Evolutionary conservation across 345 rosid species (phyloP).

Genomic region (Ceriops zippeliana): DNA sequence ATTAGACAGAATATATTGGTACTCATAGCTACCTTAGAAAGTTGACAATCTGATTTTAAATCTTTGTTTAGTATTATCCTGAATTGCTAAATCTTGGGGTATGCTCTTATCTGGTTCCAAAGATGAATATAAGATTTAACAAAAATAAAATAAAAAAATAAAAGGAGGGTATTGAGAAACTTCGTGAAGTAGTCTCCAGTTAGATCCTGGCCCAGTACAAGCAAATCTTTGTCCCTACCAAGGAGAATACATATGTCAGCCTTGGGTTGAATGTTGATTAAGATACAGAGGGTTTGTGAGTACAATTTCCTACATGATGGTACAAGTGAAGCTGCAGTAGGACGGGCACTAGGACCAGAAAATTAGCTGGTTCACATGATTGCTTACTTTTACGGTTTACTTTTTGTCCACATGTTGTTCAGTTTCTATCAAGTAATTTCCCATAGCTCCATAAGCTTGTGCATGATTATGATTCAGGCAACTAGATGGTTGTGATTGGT

Average conservation of each 20-base stretch:
- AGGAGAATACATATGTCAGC: background rate
- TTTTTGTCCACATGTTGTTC: constrained; percentile 4
- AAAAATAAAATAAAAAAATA: no score
- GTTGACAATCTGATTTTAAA: no score
- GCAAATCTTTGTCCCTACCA: background rate
- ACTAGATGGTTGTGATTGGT: background rate
- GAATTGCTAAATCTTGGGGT: no score
- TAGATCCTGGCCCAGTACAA: no score
- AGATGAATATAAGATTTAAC: no score
- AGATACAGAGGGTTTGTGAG: background rate
- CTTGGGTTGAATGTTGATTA: background rate
- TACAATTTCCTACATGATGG: background rate
- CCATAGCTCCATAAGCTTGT: constrained; percentile 3
- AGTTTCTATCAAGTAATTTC: constrained; percentile 9
- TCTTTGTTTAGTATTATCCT: no score
- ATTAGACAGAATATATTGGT: constrained; percentile 12
- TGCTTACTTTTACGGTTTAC: constrained; percentile 9
- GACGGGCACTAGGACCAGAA: background rate
- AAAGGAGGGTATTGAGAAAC: no score
- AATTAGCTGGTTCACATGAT: constrained; percentile 17
- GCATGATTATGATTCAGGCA: constrained; percentile 13
- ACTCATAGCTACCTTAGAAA: no score
- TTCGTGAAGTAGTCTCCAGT: no score
- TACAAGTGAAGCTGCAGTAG: background rate
- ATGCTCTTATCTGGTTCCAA: no score